Conservation (phyloP, 768 basidiomycete species). For the Roridomyces roridus region DNA sequence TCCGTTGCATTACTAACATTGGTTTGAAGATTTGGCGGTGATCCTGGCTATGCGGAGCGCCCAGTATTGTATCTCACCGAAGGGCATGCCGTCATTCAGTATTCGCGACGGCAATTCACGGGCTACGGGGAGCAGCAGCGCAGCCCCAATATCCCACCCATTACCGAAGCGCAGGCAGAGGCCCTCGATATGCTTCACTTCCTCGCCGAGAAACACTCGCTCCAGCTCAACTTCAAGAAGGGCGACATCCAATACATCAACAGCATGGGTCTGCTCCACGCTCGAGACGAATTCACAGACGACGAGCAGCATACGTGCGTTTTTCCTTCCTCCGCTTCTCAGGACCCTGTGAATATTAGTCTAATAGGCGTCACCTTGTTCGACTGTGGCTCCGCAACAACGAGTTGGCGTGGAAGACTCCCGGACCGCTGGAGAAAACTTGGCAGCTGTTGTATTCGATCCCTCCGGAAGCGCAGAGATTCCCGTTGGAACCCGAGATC, state of each 20-base stretch:
- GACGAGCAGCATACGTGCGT: conserved; percentile 48
- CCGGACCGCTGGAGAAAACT: conserved; percentile 41
- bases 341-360: conserved; percentile 10
- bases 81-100: conserved; percentile 49
- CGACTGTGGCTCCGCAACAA: conserved; percentile 55
- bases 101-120: conserved; percentile 51
- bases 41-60: conserved; percentile 41
- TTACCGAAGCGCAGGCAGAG: conserved; percentile 56
- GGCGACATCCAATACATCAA: conserved; percentile 59
- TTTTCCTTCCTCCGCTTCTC: neutral
- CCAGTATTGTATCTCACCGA: conserved; percentile 49
- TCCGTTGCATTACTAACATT: conserved; percentile 5
- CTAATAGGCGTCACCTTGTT: conserved; percentile 48
- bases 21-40: conserved; percentile 41
- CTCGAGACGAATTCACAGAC: conserved; percentile 50
- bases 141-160: conserved; percentile 47
- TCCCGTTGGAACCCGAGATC: conserved; percentile 51
- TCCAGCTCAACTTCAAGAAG: conserved; percentile 52
- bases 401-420: conserved; percentile 52
- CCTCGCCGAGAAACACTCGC: conserved; percentile 47
- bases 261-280: conserved; percentile 49
- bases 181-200: conserved; percentile 53
- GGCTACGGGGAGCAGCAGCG: conserved; percentile 45
- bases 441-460: conserved; percentile 48
- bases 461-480: conserved; percentile 47